Evolutionary conservation across 1,284 basidiomycete genomes (phyloP).

Genomic region (Apiotrichum montevideense): DNA sequence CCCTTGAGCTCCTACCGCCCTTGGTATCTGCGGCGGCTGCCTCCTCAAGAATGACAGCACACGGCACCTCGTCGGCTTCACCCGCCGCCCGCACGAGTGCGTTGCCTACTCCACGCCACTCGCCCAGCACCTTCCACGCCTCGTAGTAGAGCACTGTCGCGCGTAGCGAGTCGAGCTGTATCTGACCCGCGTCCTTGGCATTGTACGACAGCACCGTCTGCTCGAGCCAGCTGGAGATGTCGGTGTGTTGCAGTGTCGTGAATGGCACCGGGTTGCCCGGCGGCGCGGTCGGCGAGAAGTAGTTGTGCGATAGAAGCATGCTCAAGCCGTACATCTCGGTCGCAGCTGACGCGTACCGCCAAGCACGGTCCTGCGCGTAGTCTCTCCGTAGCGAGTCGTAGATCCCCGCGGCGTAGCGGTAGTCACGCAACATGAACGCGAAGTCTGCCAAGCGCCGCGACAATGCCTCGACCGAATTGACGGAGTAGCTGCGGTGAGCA

Average conservation of each 20-base stretch:
- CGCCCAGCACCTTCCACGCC: slow-evolving; percentile 42
- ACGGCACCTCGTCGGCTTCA: slow-evolving; percentile 50
- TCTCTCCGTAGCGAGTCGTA: slow-evolving; percentile 85
- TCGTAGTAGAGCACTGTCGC: slow-evolving; percentile 47
- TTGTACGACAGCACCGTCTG: slow-evolving; percentile 40
- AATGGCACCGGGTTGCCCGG: slow-evolving; percentile 22
- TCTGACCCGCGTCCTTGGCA: slow-evolving; percentile 22
- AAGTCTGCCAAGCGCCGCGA: slow-evolving; percentile 81
- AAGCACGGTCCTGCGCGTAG: slow-evolving; percentile 45
- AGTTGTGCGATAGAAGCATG: slow-evolving; percentile 34
- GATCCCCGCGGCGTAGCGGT: slow-evolving; percentile 71
- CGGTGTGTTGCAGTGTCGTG: slow-evolving; percentile 43
- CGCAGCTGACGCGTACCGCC: slow-evolving; percentile 44
- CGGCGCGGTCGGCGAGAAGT: slow-evolving; percentile 38
- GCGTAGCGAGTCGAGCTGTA: slow-evolving; percentile 46
- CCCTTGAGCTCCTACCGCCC: slow-evolving; percentile 26
- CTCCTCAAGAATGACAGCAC: slow-evolving; percentile 52
- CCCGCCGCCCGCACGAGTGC: slow-evolving; percentile 44
- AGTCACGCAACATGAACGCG: slow-evolving; percentile 84
- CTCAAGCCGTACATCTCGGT: slow-evolving; percentile 48
- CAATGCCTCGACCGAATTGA: slow-evolving; percentile 47
- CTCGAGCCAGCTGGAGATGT: slow-evolving; percentile 44
- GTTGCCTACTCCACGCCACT: slow-evolving; percentile 38
- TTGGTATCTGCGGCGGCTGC: slow-evolving; percentile 49
- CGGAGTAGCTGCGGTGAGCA: slow-evolving; percentile 44